Evolutionary conservation across 768 basidiomycete genomes (phyloP), one percentile per base, ranked within the genome.

Genomic region (Boletus sp.): DNA sequence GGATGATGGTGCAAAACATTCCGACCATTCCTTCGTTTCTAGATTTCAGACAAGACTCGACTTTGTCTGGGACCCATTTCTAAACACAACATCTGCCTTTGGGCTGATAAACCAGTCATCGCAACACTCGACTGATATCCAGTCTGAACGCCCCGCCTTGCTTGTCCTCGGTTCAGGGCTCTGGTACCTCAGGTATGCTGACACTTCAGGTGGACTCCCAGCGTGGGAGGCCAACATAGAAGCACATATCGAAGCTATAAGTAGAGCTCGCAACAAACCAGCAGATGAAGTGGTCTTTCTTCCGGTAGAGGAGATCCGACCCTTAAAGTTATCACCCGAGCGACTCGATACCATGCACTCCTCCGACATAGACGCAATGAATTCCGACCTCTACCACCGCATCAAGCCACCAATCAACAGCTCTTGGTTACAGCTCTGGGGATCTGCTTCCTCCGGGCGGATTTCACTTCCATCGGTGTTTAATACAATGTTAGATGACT

Each of bases 351-450:
- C 85, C 10, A 89, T 97, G 78, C 82, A 82, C 54, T 77, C 83
- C 28, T 81, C 87, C 14, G 91, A 94, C 65, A 87, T 95, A 54
- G 88, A 92, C 64, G 90, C 89, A 40, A 94, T 97, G 92, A 96
- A 97, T 71, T 86, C 89, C 3, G 88, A 91, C 68, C 78, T 94
- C 50, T 78, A 77, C 57, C 89, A 91, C 66, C 83, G 89, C 51
- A 80, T 91, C 20, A 71, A 77, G 56, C 75, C 76, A 46, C 64
- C 72, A 40, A 36, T 56, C 18, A 58, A 64, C 20, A 59, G 63
- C 53, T 71, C 69, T 35, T 73, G 76, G 56, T 64, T 64, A 24
- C 66, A 73, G 40, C 55, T 75, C 39, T 52, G 67, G 4, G 62
- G 56, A 12, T 55, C 64, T 17, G 44, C 67, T 12, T 50, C 66